Evolutionary conservation across 2,329 filamentous ascomycete genomes (phyloP).

Genomic region (Trichocomaceae sp.): DNA sequence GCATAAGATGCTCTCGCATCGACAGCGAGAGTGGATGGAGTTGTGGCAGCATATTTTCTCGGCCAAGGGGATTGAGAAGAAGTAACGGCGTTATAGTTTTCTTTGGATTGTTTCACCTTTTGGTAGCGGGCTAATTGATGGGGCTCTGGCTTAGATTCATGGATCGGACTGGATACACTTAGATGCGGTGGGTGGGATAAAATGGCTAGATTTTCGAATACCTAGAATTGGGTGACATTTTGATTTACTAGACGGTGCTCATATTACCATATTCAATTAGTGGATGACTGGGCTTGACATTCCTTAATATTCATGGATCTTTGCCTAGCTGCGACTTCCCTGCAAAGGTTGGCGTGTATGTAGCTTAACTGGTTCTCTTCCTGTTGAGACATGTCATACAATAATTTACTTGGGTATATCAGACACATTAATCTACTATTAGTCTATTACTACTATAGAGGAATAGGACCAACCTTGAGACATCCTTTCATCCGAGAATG

Average conservation of each 20-base stretch:
- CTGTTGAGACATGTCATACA: slow-evolving; percentile 5
- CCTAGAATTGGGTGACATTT: not conserved
- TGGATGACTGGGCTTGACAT: not conserved
- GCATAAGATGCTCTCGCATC: slow-evolving; percentile 43
- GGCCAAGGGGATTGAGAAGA: slow-evolving; percentile 1
- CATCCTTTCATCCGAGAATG: not conserved
- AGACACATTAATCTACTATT: too few species aligned
- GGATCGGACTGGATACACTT: not conserved
- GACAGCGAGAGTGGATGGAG: slow-evolving; percentile 68
- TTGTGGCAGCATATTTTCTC: slow-evolving; percentile 66
- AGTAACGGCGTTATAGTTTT: not conserved
- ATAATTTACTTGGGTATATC: not conserved
- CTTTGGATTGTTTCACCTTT: not conserved
- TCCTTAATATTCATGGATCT: not conserved
- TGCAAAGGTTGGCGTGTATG: too few species aligned
- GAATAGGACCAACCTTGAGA: too few species aligned
- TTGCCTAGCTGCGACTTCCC: too few species aligned
- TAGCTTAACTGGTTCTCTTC: not conserved
- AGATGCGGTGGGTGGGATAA: not conserved
- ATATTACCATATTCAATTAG: not conserved
- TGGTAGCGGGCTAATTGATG: not conserved
- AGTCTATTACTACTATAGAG: not conserved
- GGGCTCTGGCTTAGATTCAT: not conserved
- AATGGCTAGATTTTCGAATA: not conserved
- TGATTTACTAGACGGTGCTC: not conserved